These are phyloP conservation scores for Spergularia bocconei DNA, from an alignment of 148 eudicot genomes.

Conservation along the genomic window DNA sequence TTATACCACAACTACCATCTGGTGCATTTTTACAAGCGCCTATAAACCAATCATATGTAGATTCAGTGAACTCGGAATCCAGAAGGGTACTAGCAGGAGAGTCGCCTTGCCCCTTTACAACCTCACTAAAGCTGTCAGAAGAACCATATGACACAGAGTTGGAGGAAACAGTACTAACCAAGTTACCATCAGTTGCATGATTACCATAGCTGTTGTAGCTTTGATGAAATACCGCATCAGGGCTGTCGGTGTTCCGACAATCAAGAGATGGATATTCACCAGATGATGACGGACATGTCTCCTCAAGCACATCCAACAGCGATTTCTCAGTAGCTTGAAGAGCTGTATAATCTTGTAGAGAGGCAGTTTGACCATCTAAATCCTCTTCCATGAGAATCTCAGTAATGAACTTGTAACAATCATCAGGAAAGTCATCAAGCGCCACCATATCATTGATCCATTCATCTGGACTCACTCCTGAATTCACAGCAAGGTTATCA, in stretches of 20 bases:
- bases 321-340: constrained; percentile 47
- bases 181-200: not conserved
- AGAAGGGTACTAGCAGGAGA: constrained; percentile 18
- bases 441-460: constrained; percentile 9
- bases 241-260: constrained; percentile 3
- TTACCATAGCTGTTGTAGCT: too few relatives aligned
- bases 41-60: not conserved
- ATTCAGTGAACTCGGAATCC: not conserved
- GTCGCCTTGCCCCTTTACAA: not conserved
- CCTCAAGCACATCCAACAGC: constrained; percentile 37
- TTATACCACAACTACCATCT: too few relatives aligned
- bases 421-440: constrained; percentile 31
- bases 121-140: constrained; percentile 9
- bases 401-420: constrained; percentile 37
- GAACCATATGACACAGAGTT: not conserved
- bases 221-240: not conserved
- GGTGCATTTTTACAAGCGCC: too few relatives aligned
- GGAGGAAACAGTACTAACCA: not conserved
- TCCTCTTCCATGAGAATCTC: constrained; percentile 56
- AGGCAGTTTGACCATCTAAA: constrained; percentile 31
- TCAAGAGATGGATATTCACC: constrained; percentile 14
- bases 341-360: constrained; percentile 37
- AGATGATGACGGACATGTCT: constrained; percentile 23
- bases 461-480: constrained; percentile 5
- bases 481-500: not conserved